Base-by-base conservation (phyloP, 2,329 filamentous ascomycete genomes). In the Phyllosticta citrichinensis region DNA sequence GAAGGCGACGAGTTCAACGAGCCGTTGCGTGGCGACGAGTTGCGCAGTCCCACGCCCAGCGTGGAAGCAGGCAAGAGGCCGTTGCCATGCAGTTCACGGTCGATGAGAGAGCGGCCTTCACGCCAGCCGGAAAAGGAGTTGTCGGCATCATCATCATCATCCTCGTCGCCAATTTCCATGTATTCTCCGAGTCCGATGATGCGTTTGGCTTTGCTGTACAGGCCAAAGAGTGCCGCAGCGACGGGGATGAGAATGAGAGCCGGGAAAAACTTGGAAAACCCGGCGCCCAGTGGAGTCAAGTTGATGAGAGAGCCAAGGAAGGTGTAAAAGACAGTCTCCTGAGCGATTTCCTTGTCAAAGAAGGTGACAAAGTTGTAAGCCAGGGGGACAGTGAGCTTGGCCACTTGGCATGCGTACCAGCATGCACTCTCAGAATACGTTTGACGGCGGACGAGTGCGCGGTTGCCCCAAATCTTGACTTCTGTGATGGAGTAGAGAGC, bases 281-380 rank as follows among this genome's bases (percentile, higher is more conserved):
- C 89, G 53, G 84, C 83, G 3, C 92, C 91, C 1, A 97, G 77
- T 0, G 87, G 84, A 0, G 91, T 97, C 17, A 97, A 80, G 68
- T 93, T 85, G 73, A 99, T 91, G 11, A 91, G 81, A 52, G 83
- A 77, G 6, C 94, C 94, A 0, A 99, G 81, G 68, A 99, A 96
- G 52, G 83, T 74, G 76, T 93, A 96, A 74, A 97, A 99, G 0
- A 86, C 85, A 0, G 92, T 97, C 67, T 86, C 82, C 62, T 81
- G 76, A 70, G 91, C 93, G 52, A 96, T 83, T 12, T 80, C 79
- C 8, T 79, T 80, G 0, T 89, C 88, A 22, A 97, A 76, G 71
- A 97, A 93, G 0, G 93, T 97, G 72, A 96, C 82, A 70, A 97
- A 99, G 75, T 99, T 99, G 82, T 96, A 99, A 3, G 89, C 87